Base-by-base conservation (phyloP, 2,329 filamentous ascomycete genomes). In the Fusarium sp. region DNA sequence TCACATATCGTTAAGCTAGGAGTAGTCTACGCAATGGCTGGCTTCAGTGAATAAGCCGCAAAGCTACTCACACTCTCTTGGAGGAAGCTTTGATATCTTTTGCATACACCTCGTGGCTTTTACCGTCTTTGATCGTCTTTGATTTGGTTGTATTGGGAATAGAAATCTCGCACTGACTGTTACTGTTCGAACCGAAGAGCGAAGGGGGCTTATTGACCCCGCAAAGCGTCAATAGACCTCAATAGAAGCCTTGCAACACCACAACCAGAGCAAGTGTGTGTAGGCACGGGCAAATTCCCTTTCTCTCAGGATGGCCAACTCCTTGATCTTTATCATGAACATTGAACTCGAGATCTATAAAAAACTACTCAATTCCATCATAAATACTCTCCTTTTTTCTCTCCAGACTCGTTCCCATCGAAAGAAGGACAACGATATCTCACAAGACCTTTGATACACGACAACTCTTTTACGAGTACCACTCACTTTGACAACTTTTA, bases 381-480 rank as follows among this genome's bases (percentile, higher is more conserved):
- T 42, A 55, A 57, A 52, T 52, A 42, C 45, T 42, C 55, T 38
- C 49, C 57, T 44, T 49, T 76, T 60, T 31, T 70, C 37, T 38
- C 70, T 54, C 42, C 76, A 78, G 72, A 62, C 72, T 78, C 69
- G 68, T 74, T 66, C 64, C 69, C 68, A 75, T 70, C 69, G 69
- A 67, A 71, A 68, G 66, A 67, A 74, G 63, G 69, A 67, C 55
- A 46, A 72, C 69, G 54, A 64, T 45, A 65, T 66, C 66, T 67
- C 66, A 69, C 64, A 45, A 57, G 33, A 54, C 68, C 60, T 66
- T 58, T 66, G 63, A 72, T 69, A 75, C 69, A 75, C 69, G 46
- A 56, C 54, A 59, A 70, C 39, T 56, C 51, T 41, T 61, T 60
- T 74, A 77, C 69, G 73, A 69, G 72, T 58, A 44, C 62, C 65